phyloP scores from a whole-genome alignment of 2,329 filamentous ascomycete species.

The Paecilomyces sp. region DNA sequence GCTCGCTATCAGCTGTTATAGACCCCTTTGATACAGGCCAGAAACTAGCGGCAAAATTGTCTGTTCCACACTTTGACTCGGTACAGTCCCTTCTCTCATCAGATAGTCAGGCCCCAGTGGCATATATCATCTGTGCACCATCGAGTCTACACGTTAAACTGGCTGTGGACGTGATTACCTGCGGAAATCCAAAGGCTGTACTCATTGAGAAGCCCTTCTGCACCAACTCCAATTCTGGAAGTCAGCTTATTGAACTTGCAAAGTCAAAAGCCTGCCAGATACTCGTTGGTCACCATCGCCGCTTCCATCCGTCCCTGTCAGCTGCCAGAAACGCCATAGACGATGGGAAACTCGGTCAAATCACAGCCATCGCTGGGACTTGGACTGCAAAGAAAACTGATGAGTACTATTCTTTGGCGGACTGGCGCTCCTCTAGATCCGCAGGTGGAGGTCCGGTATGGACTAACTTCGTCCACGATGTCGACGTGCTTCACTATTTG shows the following conservation, averaged over 20 bases:
- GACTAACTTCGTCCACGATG: constrained; percentile 9
- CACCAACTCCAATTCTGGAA: background rate
- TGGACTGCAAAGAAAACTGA: constrained; percentile 8
- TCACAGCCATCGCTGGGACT: constrained; percentile 6
- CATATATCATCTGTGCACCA: background rate
- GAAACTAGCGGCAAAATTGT: background rate
- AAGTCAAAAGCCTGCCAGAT: constrained; percentile 2
- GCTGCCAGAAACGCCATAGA: constrained; percentile 1
- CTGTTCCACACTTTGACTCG: background rate
- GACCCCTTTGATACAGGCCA: constrained; percentile 1
- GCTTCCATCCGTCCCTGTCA: constrained; percentile 6
- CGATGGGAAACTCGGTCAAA: constrained; percentile 2
- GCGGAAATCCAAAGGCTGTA: background rate
- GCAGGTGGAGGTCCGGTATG: constrained; percentile 7
- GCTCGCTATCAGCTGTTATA: constrained; percentile 2
- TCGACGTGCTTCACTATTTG: constrained; percentile 7
- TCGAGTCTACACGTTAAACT: background rate
- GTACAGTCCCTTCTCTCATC: background rate
- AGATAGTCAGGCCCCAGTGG: background rate
- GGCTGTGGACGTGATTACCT: background rate
- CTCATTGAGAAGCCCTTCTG: constrained; percentile 1
- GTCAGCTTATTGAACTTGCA: background rate
- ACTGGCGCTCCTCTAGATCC: background rate
- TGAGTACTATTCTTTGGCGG: background rate
- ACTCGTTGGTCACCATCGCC: constrained; percentile 9